Conservation (phyloP, 2,329 filamentous ascomycete species). For the Septoria petroselini region DNA sequence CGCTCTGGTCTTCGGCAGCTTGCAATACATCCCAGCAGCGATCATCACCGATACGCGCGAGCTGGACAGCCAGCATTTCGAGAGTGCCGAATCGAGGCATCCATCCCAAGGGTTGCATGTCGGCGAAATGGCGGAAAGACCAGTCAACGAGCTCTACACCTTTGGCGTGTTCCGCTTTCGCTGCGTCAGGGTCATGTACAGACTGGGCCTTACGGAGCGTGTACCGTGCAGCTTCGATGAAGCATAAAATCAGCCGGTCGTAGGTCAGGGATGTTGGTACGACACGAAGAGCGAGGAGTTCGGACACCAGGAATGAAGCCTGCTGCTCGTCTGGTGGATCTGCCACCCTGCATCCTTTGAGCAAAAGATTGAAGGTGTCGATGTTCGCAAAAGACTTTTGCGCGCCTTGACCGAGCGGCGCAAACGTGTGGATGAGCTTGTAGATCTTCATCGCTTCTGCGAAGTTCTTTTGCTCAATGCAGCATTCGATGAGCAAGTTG, state of each 20-base stretch:
- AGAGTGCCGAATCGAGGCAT: constrained; percentile 37
- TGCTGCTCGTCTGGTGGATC: constrained; percentile 47
- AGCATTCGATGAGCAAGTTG: constrained; percentile 54
- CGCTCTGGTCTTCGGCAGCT: constrained; percentile 29
- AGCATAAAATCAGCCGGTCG: constrained; percentile 59
- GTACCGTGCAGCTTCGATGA: constrained; percentile 35
- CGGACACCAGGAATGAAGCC: constrained; percentile 60
- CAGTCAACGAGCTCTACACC: constrained; percentile 32
- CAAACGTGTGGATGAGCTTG: constrained; percentile 54
- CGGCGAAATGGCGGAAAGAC: constrained; percentile 36
- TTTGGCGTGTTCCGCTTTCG: constrained; percentile 8
- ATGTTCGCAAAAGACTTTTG: constrained; percentile 39
- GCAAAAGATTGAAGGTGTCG: constrained; percentile 60
- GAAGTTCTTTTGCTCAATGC: constrained; percentile 45
- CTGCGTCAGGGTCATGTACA: background rate
- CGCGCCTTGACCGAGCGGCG: constrained; percentile 27
- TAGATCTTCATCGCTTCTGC: constrained; percentile 58
- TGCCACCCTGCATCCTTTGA: constrained; percentile 31
- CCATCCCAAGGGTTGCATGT: constrained; percentile 35
- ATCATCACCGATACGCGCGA: constrained; percentile 31
- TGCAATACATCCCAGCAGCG: constrained; percentile 40
- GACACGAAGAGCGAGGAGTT: constrained; percentile 58
- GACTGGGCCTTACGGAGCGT: constrained; percentile 11
- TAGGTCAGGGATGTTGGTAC: constrained; percentile 59
- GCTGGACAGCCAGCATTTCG: constrained; percentile 28